Percentiles rank a stretch among this genome's conserved stretches.
Conservation (phyloP, 2,329 filamentous ascomycete species). For the Teratosphaeria pseudoeucalypti region DNA sequence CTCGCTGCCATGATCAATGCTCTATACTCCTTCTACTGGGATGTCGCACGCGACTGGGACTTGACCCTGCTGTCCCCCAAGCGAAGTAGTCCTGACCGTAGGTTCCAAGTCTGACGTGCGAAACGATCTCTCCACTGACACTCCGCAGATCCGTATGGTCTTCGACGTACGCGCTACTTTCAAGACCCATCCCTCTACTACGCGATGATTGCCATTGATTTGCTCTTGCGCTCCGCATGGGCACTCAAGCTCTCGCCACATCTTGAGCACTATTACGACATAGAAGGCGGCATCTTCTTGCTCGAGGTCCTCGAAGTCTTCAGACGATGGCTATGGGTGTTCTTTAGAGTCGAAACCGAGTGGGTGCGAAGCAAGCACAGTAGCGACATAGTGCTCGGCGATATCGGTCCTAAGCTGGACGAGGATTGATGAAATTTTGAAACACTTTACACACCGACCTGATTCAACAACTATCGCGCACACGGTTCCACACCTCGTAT, state of each 20-base stretch:
- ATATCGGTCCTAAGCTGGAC: slow-evolving; percentile 5
- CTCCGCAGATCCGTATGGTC: slow-evolving; percentile 55
- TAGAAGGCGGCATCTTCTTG: slow-evolving; percentile 79
- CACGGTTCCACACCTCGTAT: neutral
- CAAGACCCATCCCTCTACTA: slow-evolving; percentile 70
- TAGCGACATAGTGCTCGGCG: slow-evolving; percentile 3
- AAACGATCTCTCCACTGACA: neutral
- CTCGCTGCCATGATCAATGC: slow-evolving; percentile 57
- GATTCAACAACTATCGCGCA: neutral
- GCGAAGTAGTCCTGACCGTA: slow-evolving; percentile 1
- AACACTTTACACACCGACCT: neutral
- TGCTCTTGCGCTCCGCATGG: slow-evolving; percentile 83
- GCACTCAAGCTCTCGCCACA: slow-evolving; percentile 74
- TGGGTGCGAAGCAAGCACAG: slow-evolving; percentile 40
- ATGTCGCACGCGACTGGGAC: slow-evolving; percentile 94
- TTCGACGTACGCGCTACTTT: slow-evolving; percentile 66
- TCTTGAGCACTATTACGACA: slow-evolving; percentile 72
- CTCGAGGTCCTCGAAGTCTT: slow-evolving; percentile 80
- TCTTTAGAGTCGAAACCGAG: slow-evolving; percentile 89
- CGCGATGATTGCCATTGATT: slow-evolving; percentile 63
- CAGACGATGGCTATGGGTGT: slow-evolving; percentile 92
- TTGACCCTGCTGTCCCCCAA: slow-evolving; percentile 61
- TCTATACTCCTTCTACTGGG: slow-evolving; percentile 97
- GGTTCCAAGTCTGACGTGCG: neutral
- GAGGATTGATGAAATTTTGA: neutral